A percentile compares a stretch with the other conserved stretches of the same genome.
Evolutionary conservation across 2,329 filamentous ascomycete species (phyloP).

Genomic region (Balansia obtecta): DNA sequence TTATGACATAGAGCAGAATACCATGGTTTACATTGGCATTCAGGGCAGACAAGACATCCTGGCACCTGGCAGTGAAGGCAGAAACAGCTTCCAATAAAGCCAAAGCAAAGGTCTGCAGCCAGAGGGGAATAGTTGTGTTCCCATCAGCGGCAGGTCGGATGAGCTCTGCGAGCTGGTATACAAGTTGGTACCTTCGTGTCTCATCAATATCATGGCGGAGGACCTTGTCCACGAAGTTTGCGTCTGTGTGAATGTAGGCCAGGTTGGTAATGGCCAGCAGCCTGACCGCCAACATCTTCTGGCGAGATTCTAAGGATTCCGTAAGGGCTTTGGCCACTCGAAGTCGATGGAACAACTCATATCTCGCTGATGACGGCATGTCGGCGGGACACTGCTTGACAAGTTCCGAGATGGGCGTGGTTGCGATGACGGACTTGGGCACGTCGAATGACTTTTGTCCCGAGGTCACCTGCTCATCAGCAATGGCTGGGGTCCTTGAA

Average conservation of each 20-base stretch:
- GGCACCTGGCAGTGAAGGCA: slow-evolving; percentile 60
- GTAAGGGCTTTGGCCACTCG: slow-evolving; percentile 73
- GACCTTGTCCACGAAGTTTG: slow-evolving; percentile 73
- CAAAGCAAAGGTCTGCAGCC: slow-evolving; percentile 72
- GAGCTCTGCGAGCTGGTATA: slow-evolving; percentile 84
- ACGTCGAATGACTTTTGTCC: slow-evolving; percentile 53
- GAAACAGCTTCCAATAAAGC: slow-evolving; percentile 76
- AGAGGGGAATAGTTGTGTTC: slow-evolving; percentile 53
- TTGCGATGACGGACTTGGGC: slow-evolving; percentile 39
- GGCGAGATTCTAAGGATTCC: slow-evolving; percentile 51
- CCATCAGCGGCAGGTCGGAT: slow-evolving; percentile 71
- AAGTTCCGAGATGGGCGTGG: slow-evolving; percentile 43
- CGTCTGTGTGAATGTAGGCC: slow-evolving; percentile 76
- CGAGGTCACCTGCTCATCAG: slow-evolving; percentile 21
- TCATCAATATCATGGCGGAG: slow-evolving; percentile 82
- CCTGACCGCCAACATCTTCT: slow-evolving; percentile 67
- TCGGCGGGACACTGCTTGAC: slow-evolving; percentile 44
- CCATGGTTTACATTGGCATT: slow-evolving; percentile 95
- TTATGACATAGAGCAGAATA: slow-evolving; percentile 81
- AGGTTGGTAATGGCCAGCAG: slow-evolving; percentile 82
- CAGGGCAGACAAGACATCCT: slow-evolving; percentile 79
- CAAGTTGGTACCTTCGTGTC: slow-evolving; percentile 75
- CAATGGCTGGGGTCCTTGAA: slow-evolving; percentile 27
- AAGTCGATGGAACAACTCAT: slow-evolving; percentile 75
- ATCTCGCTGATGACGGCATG: slow-evolving; percentile 61